A percentile compares a stretch with the other conserved stretches of the same genome.
These are phyloP conservation scores for Pluteus cervinus DNA, from an alignment of 768 basidiomycete species.

Conservation along the genomic window DNA sequence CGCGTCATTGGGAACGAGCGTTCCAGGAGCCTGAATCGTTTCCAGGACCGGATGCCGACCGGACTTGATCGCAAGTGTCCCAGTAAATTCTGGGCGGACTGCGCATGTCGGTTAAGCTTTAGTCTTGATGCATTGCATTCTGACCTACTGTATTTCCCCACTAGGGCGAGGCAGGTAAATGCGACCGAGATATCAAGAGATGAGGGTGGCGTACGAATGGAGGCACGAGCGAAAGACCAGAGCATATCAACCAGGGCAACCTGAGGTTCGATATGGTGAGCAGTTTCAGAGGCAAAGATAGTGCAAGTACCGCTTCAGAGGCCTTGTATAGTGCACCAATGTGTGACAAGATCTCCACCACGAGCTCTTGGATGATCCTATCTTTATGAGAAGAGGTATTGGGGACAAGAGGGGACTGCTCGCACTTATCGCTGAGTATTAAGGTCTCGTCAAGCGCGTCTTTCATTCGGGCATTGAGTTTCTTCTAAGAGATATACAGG, in stretches of 20 bases:
- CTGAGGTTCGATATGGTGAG: conserved; percentile 38
- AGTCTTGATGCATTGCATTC: too few relatives aligned
- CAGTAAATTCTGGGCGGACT: conserved; percentile 92
- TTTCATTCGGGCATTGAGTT: conserved; percentile 83
- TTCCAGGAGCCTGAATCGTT: conserved; percentile 57
- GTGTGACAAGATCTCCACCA: conserved; percentile 60
- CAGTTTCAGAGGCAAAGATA: conserved; percentile 1
- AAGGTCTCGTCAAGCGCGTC: conserved; percentile 89
- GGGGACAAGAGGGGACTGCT: neutral
- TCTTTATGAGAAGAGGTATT: neutral
- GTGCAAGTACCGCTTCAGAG: conserved; percentile 69
- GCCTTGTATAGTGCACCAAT: conserved; percentile 84
- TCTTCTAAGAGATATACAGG: conserved; percentile 48
- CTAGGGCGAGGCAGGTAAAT: neutral
- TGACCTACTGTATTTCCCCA: too few relatives aligned
- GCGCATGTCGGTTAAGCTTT: neutral
- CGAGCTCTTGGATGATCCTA: conserved; percentile 78
- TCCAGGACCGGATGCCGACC: conserved; percentile 89
- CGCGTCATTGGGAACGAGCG: conserved; percentile 82
- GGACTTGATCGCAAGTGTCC: conserved; percentile 81
- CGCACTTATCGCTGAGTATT: conserved; percentile 75
- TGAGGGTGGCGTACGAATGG: conserved; percentile 56
- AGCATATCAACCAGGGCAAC: conserved; percentile 87
- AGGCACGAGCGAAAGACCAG: conserved; percentile 79
- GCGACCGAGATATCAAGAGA: neutral